Percentiles rank a stretch among this genome's conserved stretches.
Conservation (phyloP, 2,329 filamentous ascomycete genomes). For the Scedosporium dehoogii region DNA sequence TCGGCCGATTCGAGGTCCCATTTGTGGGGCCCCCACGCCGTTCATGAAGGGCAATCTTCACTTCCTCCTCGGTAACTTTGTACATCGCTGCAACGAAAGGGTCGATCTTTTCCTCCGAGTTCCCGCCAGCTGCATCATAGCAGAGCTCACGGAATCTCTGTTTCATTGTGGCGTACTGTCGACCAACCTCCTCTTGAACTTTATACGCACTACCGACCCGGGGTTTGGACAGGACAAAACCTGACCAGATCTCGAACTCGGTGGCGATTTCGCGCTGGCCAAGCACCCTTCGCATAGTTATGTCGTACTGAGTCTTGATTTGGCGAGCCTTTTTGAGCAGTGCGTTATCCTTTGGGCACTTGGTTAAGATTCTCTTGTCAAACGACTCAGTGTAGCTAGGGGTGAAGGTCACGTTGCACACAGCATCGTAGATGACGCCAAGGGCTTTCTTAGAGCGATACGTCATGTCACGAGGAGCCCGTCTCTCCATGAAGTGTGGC, state of each 20-base stretch:
- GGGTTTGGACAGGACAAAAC: constrained; percentile 70
- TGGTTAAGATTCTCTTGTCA: constrained; percentile 61
- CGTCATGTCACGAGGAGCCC: constrained; percentile 28
- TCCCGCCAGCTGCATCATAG: constrained; percentile 51
- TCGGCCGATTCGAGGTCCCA: constrained; percentile 20
- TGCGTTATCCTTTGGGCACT: constrained; percentile 44
- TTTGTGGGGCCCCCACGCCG: constrained; percentile 18
- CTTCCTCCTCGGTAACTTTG: constrained; percentile 63
- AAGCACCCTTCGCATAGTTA: constrained; percentile 67
- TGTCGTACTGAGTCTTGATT: constrained; percentile 72
- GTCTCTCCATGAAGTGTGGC: constrained; percentile 85
- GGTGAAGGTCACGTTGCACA: constrained; percentile 56
- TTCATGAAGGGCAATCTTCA: constrained; percentile 47
- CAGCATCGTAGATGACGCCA: constrained; percentile 72
- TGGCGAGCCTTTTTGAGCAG: constrained; percentile 48
- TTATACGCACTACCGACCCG: constrained; percentile 71
- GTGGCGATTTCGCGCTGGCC: constrained; percentile 72
- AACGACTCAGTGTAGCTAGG: constrained; percentile 67
- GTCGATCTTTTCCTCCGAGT: constrained; percentile 48
- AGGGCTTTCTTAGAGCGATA: constrained; percentile 66
- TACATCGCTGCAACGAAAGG: constrained; percentile 85
- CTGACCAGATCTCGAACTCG: constrained; percentile 87
- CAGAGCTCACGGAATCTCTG: constrained; percentile 59
- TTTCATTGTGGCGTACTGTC: constrained; percentile 55
- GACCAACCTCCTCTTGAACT: constrained; percentile 71